A percentile compares a stretch with the other conserved stretches of the same genome.
Conservation (phyloP, 805 yeast species). For the Ogataea nonfermentans region DNA sequence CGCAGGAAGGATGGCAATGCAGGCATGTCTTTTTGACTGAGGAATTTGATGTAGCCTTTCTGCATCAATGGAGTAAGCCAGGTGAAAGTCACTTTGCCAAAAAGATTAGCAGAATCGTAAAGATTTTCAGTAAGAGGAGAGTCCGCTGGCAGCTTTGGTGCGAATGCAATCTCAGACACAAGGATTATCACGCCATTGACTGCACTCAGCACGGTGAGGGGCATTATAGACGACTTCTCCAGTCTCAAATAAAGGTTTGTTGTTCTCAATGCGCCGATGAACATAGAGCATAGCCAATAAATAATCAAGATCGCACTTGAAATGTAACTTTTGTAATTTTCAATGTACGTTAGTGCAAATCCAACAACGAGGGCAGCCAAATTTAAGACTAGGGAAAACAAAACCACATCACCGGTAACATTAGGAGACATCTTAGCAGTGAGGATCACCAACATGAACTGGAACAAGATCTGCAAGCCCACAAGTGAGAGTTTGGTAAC, state of each 20-base stretch:
- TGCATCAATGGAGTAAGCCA: constrained; percentile 64
- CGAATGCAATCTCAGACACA: constrained; percentile 43
- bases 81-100: constrained; percentile 49
- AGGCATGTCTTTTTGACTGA: constrained; percentile 66
- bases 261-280: constrained; percentile 48
- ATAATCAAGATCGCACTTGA: constrained; percentile 68
- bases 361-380: constrained; percentile 50
- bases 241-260: constrained; percentile 41
- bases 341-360: constrained; percentile 61
- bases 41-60: constrained; percentile 46
- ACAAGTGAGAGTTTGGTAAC: constrained; percentile 42
- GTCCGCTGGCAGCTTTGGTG: constrained; percentile 33
- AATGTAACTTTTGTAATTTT: constrained; percentile 61
- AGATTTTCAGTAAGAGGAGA: constrained; percentile 41
- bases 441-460: constrained; percentile 22
- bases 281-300: constrained; percentile 66
- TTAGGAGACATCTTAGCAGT: constrained; percentile 11
- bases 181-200: constrained; percentile 43
- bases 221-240: constrained; percentile 31
- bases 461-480: constrained; percentile 39
- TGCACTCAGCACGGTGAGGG: constrained; percentile 24
- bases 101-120: constrained; percentile 48
- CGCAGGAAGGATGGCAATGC: constrained; percentile 67
- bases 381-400: constrained; percentile 33
- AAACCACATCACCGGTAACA: constrained; percentile 28